Evolutionary conservation across 164 flowering plant species (phyloP), one percentile per base, ranked within the genome.

Genomic region (Stephania yunnanensis): DNA sequence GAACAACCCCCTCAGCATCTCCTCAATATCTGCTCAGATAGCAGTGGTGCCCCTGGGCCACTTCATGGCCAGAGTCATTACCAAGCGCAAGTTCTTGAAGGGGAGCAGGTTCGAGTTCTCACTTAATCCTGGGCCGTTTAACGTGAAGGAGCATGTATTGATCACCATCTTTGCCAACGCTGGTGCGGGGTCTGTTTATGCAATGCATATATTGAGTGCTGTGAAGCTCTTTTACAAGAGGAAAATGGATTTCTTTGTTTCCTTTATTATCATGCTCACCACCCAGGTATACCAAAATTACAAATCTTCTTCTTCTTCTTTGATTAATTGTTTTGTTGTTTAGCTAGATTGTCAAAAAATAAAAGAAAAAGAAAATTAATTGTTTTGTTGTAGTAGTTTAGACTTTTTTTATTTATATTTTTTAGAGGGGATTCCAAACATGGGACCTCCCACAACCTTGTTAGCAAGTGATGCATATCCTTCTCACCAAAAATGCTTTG

Each of bases 151-250:
- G 55, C 82, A 80, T 36, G 81, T 79, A 6, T n/a, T 76, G 68
- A 79, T 78, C 7, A 81, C 83, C 0, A 81, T 81, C n/a, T 81
- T 81, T 67, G 83, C 83, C 10, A 81, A 81, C 65, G 70, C 79
- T 6, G 81, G 83, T 4, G 79, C 81, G 11, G 81, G 81, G 1
- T 70, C 52, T 29, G 83, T 76, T n/a, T 81, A 79, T 52, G 83
- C 79, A 10, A 76, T 78, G 36, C 79, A 76, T 65, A 74, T 79
- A 25, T 76, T 81, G 10, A 81, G 73, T 17, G 78, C 77, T 46
- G 77, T 81, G 58, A 76, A 79, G 71, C 42, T 79, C 3, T 78
- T 78, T 44, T 81, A 81, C 74, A 79, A 76, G 73, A 74, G 42
- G 83, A 58, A 78, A 10, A 19, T 81, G 30, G 71, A 74, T 10